These are phyloP conservation scores for Lentinula sp. DNA, from an alignment of 768 basidiomycete species.

Conservation along the genomic window DNA sequence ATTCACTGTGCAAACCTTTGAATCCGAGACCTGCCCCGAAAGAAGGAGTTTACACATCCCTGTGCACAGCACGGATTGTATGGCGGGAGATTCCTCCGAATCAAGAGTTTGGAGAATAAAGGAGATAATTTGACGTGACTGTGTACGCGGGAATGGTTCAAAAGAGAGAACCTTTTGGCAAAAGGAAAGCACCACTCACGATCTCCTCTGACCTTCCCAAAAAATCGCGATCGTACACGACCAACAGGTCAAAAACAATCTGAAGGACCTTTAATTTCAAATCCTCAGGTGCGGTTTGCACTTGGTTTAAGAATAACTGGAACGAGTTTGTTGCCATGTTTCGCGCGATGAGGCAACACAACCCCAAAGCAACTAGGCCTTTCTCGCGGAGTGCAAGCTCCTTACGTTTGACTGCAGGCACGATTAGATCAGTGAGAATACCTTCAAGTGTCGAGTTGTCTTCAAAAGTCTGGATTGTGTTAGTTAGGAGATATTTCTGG, in stretches of 20 bases:
- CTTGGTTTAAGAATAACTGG: slow-evolving; percentile 81
- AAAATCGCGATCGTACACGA: slow-evolving; percentile 84
- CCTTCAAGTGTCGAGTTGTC: slow-evolving; percentile 79
- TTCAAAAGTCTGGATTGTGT: slow-evolving; percentile 49
- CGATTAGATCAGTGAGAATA: slow-evolving; percentile 78
- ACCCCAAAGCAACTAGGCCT: slow-evolving; percentile 72
- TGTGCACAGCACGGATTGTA: slow-evolving; percentile 74
- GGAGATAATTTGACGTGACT: slow-evolving; percentile 35
- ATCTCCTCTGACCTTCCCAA: slow-evolving; percentile 44
- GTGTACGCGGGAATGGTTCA: neutral
- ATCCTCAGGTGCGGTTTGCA: slow-evolving; percentile 68
- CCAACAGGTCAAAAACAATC: slow-evolving; percentile 83
- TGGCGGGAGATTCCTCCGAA: slow-evolving; percentile 64
- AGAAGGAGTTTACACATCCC: slow-evolving; percentile 89
- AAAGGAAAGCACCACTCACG: slow-evolving; percentile 20
- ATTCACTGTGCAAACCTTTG: slow-evolving; percentile 41
- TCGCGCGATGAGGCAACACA: slow-evolving; percentile 82
- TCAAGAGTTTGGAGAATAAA: slow-evolving; percentile 47
- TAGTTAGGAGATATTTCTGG: neutral
- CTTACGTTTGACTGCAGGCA: slow-evolving; percentile 87
- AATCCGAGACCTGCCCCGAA: slow-evolving; percentile 76
- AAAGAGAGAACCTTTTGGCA: neutral
- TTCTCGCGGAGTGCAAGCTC: slow-evolving; percentile 77
- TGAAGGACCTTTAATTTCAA: slow-evolving; percentile 77
- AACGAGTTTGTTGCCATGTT: slow-evolving; percentile 65